Conservation (phyloP, 73 alveolate genomes). For the Stentor coeruleus region DNA sequence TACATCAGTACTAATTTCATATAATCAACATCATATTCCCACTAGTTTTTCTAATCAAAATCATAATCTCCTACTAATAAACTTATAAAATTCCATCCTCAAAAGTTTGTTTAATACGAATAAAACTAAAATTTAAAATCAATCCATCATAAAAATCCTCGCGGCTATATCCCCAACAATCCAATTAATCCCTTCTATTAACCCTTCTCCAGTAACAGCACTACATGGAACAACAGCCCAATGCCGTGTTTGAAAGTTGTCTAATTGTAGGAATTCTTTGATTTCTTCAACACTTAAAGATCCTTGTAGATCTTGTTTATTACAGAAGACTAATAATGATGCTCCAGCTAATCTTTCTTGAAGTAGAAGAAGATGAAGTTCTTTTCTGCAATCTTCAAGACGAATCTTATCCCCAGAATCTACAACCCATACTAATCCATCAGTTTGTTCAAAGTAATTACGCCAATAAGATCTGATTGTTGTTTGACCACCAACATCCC, state of each 20-base stretch:
- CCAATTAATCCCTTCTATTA: constrained; percentile 97
- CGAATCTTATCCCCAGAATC: constrained; percentile 96
- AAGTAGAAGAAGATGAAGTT: constrained; percentile 72
- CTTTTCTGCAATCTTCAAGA: constrained; percentile 87
- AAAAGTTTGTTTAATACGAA: too few species aligned
- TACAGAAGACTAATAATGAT: constrained; percentile 71
- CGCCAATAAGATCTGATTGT: constrained; percentile 99
- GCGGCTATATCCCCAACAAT: constrained; percentile 93
- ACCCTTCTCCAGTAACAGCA: constrained; percentile 94
- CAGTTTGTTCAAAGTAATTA: constrained; percentile 98
- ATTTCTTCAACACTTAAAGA: constrained; percentile 82
- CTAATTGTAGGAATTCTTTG: constrained; percentile 73
- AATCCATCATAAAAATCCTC: constrained; percentile 94
- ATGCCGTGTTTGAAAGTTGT: constrained; percentile 71
- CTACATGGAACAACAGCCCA: constrained; percentile 92
- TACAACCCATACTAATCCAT: constrained; percentile 98
- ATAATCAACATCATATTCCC: too few species aligned
- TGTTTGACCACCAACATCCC: constrained; percentile 99
- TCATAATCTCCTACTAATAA: too few species aligned
- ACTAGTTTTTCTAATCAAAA: too few species aligned
- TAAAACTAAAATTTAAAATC: too few species aligned
- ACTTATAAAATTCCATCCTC: too few species aligned
- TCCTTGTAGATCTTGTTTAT: constrained; percentile 96
- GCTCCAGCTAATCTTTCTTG: constrained; percentile 63
- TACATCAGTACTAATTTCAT: too few species aligned